Conservation (phyloP, 495 filamentous ascomycete genomes). For the Oleoguttula mirabilis region DNA sequence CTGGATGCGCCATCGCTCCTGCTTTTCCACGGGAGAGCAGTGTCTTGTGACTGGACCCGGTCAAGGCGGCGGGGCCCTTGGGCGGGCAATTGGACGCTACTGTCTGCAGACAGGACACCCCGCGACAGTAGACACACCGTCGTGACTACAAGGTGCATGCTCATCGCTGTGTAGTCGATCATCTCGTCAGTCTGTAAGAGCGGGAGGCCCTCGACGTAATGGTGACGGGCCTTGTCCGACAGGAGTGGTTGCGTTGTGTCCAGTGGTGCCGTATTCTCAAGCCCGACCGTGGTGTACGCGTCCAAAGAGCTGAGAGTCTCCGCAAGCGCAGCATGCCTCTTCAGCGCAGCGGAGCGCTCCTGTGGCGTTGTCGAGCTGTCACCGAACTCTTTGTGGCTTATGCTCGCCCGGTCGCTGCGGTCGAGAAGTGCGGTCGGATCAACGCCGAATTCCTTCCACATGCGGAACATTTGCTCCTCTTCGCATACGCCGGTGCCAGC, state of each 20-base stretch:
- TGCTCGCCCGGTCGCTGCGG: slow-evolving; percentile 23
- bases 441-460: slow-evolving; percentile 3
- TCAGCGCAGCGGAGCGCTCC: slow-evolving; percentile 2
- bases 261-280: slow-evolving; percentile 21
- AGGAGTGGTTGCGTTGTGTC: slow-evolving; percentile 52
- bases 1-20: neutral
- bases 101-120: no score
- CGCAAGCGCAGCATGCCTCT: slow-evolving; percentile 6
- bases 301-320: slow-evolving; percentile 29
- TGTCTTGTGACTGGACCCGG: neutral
- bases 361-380: neutral
- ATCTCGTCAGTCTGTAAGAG: slow-evolving; percentile 44
- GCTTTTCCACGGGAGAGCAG: neutral
- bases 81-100: neutral
- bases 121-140: slow-evolving; percentile 16
- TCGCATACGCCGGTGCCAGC: slow-evolving; percentile 34
- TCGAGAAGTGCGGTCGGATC: slow-evolving; percentile 24
- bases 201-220: slow-evolving; percentile 51
- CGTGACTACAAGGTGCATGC: slow-evolving; percentile 15
- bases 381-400: neutral
- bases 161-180: slow-evolving; percentile 33
- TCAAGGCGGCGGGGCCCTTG: neutral
- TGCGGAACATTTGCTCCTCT: slow-evolving; percentile 5
- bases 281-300: slow-evolving; percentile 17
- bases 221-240: slow-evolving; percentile 45